Conservation (phyloP, 176 grass and related monocot genomes). For the Aechmea fasciata region DNA sequence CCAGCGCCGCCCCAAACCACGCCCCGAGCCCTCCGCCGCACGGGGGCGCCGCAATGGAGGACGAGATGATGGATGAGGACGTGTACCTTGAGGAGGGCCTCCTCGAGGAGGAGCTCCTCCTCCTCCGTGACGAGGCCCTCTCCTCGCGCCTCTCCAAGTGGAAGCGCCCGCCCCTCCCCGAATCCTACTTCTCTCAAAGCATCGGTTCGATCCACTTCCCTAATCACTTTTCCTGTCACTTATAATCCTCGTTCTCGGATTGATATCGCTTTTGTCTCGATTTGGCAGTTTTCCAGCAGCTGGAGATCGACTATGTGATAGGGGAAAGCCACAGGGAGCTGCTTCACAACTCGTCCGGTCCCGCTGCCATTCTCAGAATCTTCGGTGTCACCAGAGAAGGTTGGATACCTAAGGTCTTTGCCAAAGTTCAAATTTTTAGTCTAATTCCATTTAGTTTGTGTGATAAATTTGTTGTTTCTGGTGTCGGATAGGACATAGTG, state of each 20-base stretch:
- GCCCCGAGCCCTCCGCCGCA: constrained; percentile 25
- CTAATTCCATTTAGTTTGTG: neutral
- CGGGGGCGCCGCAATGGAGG: constrained; percentile 25
- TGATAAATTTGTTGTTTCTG: constrained; percentile 16
- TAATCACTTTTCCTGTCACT: neutral
- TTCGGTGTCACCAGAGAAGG: constrained; percentile 98
- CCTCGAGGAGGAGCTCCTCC: constrained; percentile 51
- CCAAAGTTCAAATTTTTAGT: neutral
- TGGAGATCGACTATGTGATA: constrained; percentile 94
- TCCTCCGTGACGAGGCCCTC: constrained; percentile 55
- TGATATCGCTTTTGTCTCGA: constrained; percentile 12
- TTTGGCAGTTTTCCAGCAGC: constrained; percentile 84
- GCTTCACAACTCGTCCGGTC: constrained; percentile 63
- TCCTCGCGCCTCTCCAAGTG: constrained; percentile 65
- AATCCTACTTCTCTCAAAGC: constrained; percentile 30
- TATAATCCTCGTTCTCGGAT: constrained; percentile 10
- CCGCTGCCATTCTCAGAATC: constrained; percentile 82
- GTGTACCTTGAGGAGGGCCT: constrained; percentile 72
- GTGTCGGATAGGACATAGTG: constrained; percentile 57
- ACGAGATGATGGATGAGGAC: constrained; percentile 98
- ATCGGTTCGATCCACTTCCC: constrained; percentile 18
- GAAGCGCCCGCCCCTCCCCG: constrained; percentile 63
- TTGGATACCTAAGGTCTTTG: constrained; percentile 17
- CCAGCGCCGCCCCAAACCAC: constrained; percentile 21
- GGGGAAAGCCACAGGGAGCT: constrained; percentile 79